Evolutionary conservation across 2,329 filamentous ascomycete genomes (phyloP).

Genomic region (Tolypocladium cylindrosporum): DNA sequence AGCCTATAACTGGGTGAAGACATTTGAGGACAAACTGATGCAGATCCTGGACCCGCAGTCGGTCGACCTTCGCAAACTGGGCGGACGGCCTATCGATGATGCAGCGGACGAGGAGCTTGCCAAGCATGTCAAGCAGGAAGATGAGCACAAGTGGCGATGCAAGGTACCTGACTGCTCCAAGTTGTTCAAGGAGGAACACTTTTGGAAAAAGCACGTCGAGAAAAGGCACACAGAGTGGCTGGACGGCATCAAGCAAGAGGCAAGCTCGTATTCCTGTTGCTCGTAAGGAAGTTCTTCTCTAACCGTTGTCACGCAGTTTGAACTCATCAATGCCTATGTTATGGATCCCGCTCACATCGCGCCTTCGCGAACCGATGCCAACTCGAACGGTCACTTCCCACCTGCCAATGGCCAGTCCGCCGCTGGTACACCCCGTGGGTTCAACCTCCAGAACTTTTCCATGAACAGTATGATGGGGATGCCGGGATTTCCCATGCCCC

Average conservation of each 20-base stretch:
- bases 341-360: slow-evolving; percentile 91
- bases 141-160: slow-evolving; percentile 93
- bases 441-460: slow-evolving; percentile 69
- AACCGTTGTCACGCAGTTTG: slow-evolving; percentile 44
- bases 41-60: slow-evolving; percentile 87
- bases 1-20: slow-evolving; percentile 98
- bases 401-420: slow-evolving; percentile 64
- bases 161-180: slow-evolving; percentile 94
- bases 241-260: slow-evolving; percentile 70
- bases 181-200: slow-evolving; percentile 92
- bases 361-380: slow-evolving; percentile 84
- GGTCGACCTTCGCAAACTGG: slow-evolving; percentile 80
- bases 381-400: slow-evolving; percentile 92
- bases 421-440: slow-evolving; percentile 81
- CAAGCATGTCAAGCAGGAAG: slow-evolving; percentile 93
- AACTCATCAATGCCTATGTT: slow-evolving; percentile 88
- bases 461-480: slow-evolving; percentile 50
- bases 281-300: not conserved
- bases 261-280: slow-evolving; percentile 26
- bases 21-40: slow-evolving; percentile 91
- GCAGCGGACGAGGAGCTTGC: slow-evolving; percentile 75
- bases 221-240: slow-evolving; percentile 90
- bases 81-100: slow-evolving; percentile 78
- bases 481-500: slow-evolving; percentile 45
- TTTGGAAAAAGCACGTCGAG: slow-evolving; percentile 97